phyloP scores from a whole-genome alignment of 2,329 filamentous ascomycete species.

The Lecanicillium sp. region DNA sequence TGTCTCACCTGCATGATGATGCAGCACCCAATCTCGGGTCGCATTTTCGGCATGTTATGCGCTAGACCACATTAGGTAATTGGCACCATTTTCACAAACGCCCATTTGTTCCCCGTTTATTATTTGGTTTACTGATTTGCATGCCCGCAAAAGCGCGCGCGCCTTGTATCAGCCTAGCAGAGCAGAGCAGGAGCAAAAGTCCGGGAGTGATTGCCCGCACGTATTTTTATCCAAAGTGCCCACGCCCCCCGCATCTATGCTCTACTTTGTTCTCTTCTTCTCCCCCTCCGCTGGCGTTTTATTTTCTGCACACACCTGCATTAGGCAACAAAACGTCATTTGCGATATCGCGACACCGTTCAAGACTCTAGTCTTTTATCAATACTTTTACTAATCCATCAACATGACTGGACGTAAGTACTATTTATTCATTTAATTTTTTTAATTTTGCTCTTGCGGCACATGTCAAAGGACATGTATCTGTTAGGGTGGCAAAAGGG shows the following conservation, averaged over 20 bases:
- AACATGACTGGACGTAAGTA: slow-evolving; percentile 58
- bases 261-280: slow-evolving; percentile 10
- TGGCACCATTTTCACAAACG: not conserved
- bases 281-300: slow-evolving; percentile 10
- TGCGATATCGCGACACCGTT: too few relatives aligned
- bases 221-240: slow-evolving; percentile 25
- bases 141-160: too few relatives aligned
- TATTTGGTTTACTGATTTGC: slow-evolving; percentile 16
- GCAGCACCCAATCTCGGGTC: too few relatives aligned
- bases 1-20: too few relatives aligned
- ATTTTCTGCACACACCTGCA: slow-evolving; percentile 6
- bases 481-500: too few relatives aligned
- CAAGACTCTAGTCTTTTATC: slow-evolving; percentile 18
- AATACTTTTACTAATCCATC: too few relatives aligned
- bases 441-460: slow-evolving; percentile 2
- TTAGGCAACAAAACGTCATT: slow-evolving; percentile 15
- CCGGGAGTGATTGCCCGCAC: slow-evolving; percentile 31
- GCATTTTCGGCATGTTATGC: too few relatives aligned
- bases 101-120: not conserved
- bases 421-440: slow-evolving; percentile 8
- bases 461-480: too few relatives aligned
- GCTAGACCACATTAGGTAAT: too few relatives aligned
- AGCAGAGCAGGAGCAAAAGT: too few relatives aligned
- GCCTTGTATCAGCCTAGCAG: too few relatives aligned
- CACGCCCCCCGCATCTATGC: slow-evolving; percentile 17